Conservation (phyloP, 306 rosid genomes). For the Canavalia gladiata region DNA sequence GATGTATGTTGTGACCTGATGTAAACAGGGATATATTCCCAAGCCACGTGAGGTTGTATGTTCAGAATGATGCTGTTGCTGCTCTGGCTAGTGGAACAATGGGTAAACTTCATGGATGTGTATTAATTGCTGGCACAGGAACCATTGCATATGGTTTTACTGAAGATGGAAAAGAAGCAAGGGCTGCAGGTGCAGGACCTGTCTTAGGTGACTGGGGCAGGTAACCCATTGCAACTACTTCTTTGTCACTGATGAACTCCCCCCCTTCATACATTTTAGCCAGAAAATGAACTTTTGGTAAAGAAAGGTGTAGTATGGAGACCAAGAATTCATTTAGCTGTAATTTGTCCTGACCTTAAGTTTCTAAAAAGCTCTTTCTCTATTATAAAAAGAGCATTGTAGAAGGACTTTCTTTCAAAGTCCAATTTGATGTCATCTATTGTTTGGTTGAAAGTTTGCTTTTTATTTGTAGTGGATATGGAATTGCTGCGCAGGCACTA, state of each 20-base stretch:
- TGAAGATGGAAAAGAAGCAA: constrained; percentile 90
- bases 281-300: constrained; percentile 8
- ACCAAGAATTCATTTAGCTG: constrained; percentile 1
- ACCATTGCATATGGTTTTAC: constrained; percentile 92
- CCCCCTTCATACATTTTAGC: neutral
- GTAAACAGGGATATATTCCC: constrained; percentile 82
- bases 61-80: constrained; percentile 95
- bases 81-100: constrained; percentile 94
- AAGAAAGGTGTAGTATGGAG: neutral
- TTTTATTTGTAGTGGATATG: constrained; percentile 85
- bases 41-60: constrained; percentile 76
- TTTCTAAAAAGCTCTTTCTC: constrained; percentile 9
- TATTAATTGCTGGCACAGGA: constrained; percentile 95
- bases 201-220: constrained; percentile 99
- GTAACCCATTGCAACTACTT: constrained; percentile 48
- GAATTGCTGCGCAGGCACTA: constrained; percentile 93
- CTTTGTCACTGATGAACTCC: neutral
- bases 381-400: neutral
- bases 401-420: constrained; percentile 21
- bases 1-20: constrained; percentile 43
- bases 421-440: neutral
- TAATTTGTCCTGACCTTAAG: constrained; percentile 26
- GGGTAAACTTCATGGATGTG: constrained; percentile 95
- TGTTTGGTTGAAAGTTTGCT: constrained; percentile 43
- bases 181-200: constrained; percentile 98